Evolutionary conservation across 1,284 basidiomycete genomes (phyloP).

Genomic region (Moesziomyces sp.): DNA sequence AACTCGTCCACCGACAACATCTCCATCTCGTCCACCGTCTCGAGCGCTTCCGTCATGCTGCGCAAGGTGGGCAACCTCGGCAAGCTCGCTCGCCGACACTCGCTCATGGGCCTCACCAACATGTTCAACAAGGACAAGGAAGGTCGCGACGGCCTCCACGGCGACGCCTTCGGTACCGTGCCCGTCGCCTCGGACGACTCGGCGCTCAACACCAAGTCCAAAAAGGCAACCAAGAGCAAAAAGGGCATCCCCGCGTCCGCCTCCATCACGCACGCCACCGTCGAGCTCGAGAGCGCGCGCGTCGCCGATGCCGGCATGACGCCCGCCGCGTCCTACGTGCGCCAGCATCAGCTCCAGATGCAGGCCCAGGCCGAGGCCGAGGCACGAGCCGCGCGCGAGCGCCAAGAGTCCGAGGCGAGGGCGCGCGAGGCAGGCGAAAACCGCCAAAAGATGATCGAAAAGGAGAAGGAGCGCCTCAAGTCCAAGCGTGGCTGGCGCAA

Average conservation of each 20-base stretch:
- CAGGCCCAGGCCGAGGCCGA: conserved; percentile 66
- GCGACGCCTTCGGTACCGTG: conserved; percentile 72
- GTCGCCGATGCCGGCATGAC: conserved; percentile 80
- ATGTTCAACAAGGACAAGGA: conserved; percentile 76
- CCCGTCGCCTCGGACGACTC: conserved; percentile 69
- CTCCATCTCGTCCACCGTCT: conserved; percentile 94
- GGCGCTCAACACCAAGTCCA: conserved; percentile 40
- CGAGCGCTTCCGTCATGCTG: conserved; percentile 95
- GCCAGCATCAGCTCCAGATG: conserved; percentile 83
- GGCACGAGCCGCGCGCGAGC: conserved; percentile 69
- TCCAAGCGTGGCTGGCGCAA: conserved; percentile 65
- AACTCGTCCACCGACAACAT: conserved; percentile 98
- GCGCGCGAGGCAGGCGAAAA: conserved; percentile 65
- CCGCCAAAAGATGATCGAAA: conserved; percentile 70
- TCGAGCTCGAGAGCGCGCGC: conserved; percentile 78
- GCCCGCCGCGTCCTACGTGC: conserved; percentile 88
- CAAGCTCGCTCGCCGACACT: conserved; percentile 88
- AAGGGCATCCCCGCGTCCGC: conserved; percentile 79
- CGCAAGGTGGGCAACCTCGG: conserved; percentile 94
- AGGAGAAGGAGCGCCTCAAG: conserved; percentile 68
- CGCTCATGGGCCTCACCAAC: conserved; percentile 89
- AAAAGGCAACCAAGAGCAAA: conserved; percentile 68
- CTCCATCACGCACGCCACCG: conserved; percentile 83
- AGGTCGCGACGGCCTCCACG: conserved; percentile 70
- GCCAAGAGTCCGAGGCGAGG: conserved; percentile 73